Evolutionary conservation across 2,329 filamentous ascomycete species (phyloP).

Genomic region (Colletotrichum simmondsii): DNA sequence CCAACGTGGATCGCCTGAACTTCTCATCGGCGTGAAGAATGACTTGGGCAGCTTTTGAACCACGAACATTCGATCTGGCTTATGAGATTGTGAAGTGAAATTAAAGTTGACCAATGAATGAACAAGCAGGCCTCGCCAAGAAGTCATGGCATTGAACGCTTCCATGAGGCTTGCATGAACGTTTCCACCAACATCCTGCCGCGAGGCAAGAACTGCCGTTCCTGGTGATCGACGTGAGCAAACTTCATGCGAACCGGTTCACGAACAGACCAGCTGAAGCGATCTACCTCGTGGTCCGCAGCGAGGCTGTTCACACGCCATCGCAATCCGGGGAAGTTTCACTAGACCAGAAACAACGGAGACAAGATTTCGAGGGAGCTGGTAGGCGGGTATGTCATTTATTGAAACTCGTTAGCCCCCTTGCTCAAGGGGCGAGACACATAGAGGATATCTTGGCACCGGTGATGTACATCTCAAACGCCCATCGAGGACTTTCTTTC

Average conservation of each 20-base stretch:
- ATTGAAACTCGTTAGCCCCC: constrained; percentile 15
- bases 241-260: constrained; percentile 4
- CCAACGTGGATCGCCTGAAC: background rate
- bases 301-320: background rate
- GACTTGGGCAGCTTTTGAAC: background rate
- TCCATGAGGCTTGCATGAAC: background rate
- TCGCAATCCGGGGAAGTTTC: background rate
- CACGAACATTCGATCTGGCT: background rate
- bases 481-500: background rate
- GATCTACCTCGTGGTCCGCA: background rate
- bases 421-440: background rate
- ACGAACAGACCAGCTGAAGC: background rate
- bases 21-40: background rate
- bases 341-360: background rate
- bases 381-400: constrained; percentile 1
- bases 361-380: background rate
- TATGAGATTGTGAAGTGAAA: background rate
- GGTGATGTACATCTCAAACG: constrained; percentile 1
- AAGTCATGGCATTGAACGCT: background rate
- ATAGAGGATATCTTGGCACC: constrained; percentile 20
- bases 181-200: background rate
- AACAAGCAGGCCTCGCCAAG: background rate
- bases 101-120: background rate
- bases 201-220: background rate
- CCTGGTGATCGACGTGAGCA: background rate